A percentile compares a stretch with the other conserved stretches of the same genome.
Evolutionary conservation across 306 rosid genomes (phyloP).

Genomic region (Ochetophila trinervis): DNA sequence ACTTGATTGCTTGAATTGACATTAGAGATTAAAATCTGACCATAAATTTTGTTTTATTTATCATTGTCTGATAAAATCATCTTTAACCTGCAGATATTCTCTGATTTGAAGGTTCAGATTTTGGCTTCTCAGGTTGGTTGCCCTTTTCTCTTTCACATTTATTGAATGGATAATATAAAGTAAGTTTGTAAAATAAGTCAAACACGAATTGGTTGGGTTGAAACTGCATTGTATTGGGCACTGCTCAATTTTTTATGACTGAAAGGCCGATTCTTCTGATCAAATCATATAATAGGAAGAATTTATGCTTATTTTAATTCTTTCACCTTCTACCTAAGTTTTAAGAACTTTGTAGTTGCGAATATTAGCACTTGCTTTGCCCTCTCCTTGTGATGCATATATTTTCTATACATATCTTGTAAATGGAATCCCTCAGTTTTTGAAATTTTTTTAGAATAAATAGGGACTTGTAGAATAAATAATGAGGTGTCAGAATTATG

Average conservation of each 20-base stretch:
- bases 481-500: too few species aligned
- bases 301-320: too few species aligned
- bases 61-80: neutral
- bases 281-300: too few species aligned
- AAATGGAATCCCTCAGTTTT: neutral
- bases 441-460: neutral
- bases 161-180: neutral
- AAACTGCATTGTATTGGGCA: neutral
- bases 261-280: too few species aligned
- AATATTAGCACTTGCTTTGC: neutral
- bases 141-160: neutral
- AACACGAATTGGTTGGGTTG: neutral
- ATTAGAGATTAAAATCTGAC: neutral
- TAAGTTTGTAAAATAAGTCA: neutral
- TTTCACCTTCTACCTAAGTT: neutral
- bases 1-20: neutral
- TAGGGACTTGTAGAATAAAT: neutral
- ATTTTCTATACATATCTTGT: neutral
- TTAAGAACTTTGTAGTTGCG: neutral
- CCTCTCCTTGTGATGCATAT: neutral
- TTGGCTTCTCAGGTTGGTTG: conserved; percentile 53
- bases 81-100: conserved; percentile 43
- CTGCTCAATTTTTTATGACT: too few species aligned
- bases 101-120: conserved; percentile 53
- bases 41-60: neutral